Conservation (phyloP, 1,284 basidiomycete species). For the Phylloboletellus chloephorus region DNA sequence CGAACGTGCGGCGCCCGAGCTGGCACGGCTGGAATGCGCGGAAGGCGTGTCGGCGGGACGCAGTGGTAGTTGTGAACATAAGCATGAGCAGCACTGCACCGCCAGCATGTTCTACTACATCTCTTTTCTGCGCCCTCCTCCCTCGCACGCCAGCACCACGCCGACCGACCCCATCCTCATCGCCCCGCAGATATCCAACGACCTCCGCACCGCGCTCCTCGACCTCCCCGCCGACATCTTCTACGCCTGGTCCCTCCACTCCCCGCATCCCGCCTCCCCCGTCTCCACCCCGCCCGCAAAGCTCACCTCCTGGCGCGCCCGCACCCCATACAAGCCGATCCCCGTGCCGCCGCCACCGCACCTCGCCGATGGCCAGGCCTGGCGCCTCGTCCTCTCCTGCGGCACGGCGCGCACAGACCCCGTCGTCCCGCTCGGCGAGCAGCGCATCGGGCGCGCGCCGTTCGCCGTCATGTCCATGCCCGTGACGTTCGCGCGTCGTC, state of each 20-base stretch:
- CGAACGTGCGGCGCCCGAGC: conserved; percentile 20
- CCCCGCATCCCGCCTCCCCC: conserved; percentile 15
- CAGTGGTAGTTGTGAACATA: too few relatives aligned
- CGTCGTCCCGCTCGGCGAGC: conserved; percentile 35
- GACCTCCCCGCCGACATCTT: conserved; percentile 49
- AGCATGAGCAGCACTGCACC: too few relatives aligned
- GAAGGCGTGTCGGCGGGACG: conserved; percentile 17
- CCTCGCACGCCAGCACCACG: conserved; percentile 38
- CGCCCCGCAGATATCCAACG: conserved; percentile 74
- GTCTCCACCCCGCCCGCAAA: conserved; percentile 44
- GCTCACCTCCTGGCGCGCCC: conserved; percentile 64
- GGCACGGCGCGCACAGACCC: conserved; percentile 19
- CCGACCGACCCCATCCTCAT: conserved; percentile 42
- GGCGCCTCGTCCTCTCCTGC: conserved; percentile 57
- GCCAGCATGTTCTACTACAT: conserved; percentile 67
- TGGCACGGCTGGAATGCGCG: conserved; percentile 17
- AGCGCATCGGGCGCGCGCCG: conserved; percentile 37
- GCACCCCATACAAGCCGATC: conserved; percentile 69
- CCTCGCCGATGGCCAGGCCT: conserved; percentile 49
- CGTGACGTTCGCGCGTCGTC: conserved; percentile 41
- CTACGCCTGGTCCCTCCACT: conserved; percentile 43
- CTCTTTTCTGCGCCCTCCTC: conserved; percentile 73
- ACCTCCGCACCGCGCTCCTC: conserved; percentile 66
- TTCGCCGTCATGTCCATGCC: conserved; percentile 66
- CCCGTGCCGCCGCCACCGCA: conserved; percentile 55